Evolutionary conservation across 352 stramenopile genomes (phyloP).

Genomic region (Plasmopara viticola): DNA sequence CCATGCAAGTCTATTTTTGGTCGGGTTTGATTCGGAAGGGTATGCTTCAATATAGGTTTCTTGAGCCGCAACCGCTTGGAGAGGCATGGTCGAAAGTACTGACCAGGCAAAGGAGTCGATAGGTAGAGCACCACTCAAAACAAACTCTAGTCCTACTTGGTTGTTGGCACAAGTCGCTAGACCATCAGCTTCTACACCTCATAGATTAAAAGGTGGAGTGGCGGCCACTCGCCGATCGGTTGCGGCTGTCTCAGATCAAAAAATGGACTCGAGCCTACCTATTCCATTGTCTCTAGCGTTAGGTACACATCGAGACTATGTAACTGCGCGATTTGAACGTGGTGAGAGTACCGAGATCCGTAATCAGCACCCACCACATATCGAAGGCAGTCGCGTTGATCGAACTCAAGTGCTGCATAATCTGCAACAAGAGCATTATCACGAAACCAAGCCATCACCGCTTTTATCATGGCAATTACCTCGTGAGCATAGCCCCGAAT

Average conservation of each 20-base stretch:
- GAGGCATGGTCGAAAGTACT: slow-evolving; percentile 70
- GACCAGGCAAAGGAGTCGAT: slow-evolving; percentile 61
- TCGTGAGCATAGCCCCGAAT: slow-evolving; percentile 67
- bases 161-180: slow-evolving; percentile 2
- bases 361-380: slow-evolving; percentile 21
- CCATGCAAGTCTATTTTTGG: too few relatives aligned
- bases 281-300: slow-evolving; percentile 6
- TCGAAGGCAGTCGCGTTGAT: slow-evolving; percentile 40
- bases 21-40: too few relatives aligned
- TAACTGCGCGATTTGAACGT: slow-evolving; percentile 16
- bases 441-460: slow-evolving; percentile 19
- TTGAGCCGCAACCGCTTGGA: slow-evolving; percentile 37
- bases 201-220: slow-evolving; percentile 7
- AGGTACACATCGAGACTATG: neutral
- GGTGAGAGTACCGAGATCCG: slow-evolving; percentile 28
- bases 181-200: slow-evolving; percentile 6
- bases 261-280: slow-evolving; percentile 13
- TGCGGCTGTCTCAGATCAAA: slow-evolving; percentile 9
- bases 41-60: slow-evolving; percentile 2
- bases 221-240: slow-evolving; percentile 11
- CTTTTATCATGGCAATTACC: slow-evolving; percentile 59
- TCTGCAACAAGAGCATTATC: slow-evolving; percentile 6
- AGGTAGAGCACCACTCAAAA: slow-evolving; percentile 41
- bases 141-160: neutral
- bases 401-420: slow-evolving; percentile 47